Evolutionary conservation across 1,139 yeast species (phyloP), one percentile per base, ranked within the genome.

Genomic region (Yamadazyma triangularis): DNA sequence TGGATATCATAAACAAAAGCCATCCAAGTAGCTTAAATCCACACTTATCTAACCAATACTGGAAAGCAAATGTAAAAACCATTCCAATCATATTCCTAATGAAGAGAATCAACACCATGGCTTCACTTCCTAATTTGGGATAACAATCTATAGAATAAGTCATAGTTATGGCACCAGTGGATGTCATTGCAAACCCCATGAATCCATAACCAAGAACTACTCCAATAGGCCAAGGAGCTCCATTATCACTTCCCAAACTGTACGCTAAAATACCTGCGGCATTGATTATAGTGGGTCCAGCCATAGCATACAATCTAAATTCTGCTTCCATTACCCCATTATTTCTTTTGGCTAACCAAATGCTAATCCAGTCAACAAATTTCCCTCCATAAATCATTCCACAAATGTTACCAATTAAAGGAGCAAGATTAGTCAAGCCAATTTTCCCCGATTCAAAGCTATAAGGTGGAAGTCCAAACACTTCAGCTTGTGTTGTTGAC

Each of bases 91-190:
- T 49, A 44, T 70, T 70, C 50, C 75, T 58, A 16, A 67, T 40
- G 34, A 70, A 65, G 29, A 69, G 50, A 56, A 69, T 61, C 33
- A 69, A 60, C n/a, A 73, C 79, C 56, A 77, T 63, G 5, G 71
- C 71, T 39, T 73, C 77, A 33, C 75, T 64, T 15, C 73, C 75
- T 53, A 79, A 59, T 24, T 70, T 68, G 18, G 77, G 78, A 44
- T 77, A 77, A 38, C 74, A 63, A 40, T 78, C 85, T 29, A 76
- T 64, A 7, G 76, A 64, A 44, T 78, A 78, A 1, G 80, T 68
- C 47, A 77, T 60, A 32, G 71, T 60, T 32, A 77, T 58, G 4
- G 77, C 75, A 23, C 82, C 82, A 3, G 75, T 65, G 13, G 79
- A 60, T 28, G 73, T 66, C 69, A 73, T 71, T 26, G 79, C 71